These are phyloP conservation scores for Penicillium coprophilum DNA, from an alignment of 495 filamentous ascomycete genomes.

Conservation along the genomic window DNA sequence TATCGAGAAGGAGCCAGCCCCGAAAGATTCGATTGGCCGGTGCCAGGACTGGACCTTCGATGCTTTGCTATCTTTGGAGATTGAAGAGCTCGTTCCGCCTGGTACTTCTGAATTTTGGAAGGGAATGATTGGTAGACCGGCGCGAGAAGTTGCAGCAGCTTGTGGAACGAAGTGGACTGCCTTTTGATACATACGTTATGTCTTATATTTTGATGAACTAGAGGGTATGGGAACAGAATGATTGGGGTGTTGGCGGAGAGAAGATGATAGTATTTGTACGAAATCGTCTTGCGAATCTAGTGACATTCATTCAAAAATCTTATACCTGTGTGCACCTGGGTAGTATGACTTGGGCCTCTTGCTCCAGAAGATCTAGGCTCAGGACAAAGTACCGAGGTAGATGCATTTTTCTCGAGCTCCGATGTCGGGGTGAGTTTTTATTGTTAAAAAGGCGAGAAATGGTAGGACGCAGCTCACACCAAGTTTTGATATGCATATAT, in stretches of 20 bases:
- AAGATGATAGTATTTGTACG: conserved; percentile 5
- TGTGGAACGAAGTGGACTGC: conserved; percentile 19
- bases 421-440: not conserved
- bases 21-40: conserved; percentile 17
- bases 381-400: not conserved
- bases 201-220: not conserved
- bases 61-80: conserved; percentile 25
- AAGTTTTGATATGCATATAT: too few relatives aligned
- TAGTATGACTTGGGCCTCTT: not conserved
- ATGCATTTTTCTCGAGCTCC: not conserved
- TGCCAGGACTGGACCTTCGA: conserved; percentile 33
- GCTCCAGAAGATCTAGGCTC: not conserved
- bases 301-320: not conserved
- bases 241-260: not conserved
- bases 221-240: not conserved
- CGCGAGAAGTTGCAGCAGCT: conserved; percentile 16
- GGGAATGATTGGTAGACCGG: conserved; percentile 20
- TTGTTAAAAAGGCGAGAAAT: not conserved
- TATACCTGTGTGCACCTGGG: not conserved
- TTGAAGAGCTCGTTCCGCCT: conserved; percentile 24
- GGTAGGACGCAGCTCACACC: too few relatives aligned
- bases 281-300: not conserved
- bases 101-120: conserved; percentile 30
- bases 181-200: not conserved
- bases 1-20: conserved; percentile 19